Base-by-base conservation (phyloP, 768 basidiomycete species). In the Russula vinacea region DNA sequence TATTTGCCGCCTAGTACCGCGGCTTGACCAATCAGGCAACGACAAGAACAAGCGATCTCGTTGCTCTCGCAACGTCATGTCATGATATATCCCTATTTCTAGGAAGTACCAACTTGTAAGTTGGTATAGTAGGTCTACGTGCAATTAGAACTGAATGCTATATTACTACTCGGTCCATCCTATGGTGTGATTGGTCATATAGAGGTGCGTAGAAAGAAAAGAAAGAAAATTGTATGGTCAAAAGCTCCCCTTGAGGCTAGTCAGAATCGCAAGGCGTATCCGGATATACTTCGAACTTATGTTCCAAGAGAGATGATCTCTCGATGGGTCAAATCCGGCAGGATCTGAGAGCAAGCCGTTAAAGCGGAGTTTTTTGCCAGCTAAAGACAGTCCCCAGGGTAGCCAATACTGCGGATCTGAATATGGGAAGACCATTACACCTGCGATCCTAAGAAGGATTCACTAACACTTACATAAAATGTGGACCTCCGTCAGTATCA, bases 251-350 rank as follows among this genome's bases (percentile, higher is more conserved):
- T 44, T 3, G 0, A 42, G 17, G 33, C 26, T 57, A 10, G 32
- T 13, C n/a, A 26, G 32, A 35, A 64, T 90, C 84, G 37, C 75
- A 77, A 53, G 83, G 78, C 2, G 93, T 95, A 44, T 90, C 91
- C 0, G 94, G 94, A 71, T 97, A 94, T 7, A 96, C 78, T 73
- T 93, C 92, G 16, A 94, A 79, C 74, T 84, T 90, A 66, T 92
- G 92, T 73, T 90, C 85, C 86, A 86, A 92, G 8, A 94, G 79
- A 2, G 89, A 88, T 11, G 90, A 88, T 72, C 81, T 82, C 37
- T 82, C 37, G 92, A 91, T 17, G 92, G 90, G 73, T 93, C 89
- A 62, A 80, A 77, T 56, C 84, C 80, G 32, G 89, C 84, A 35
- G 91, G 92, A 74, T 94, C 88, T 1, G 87, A 87, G 10, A 90